Evolutionary conservation across 306 rosid genomes (phyloP).

Genomic region (Acmispon strigosus): DNA sequence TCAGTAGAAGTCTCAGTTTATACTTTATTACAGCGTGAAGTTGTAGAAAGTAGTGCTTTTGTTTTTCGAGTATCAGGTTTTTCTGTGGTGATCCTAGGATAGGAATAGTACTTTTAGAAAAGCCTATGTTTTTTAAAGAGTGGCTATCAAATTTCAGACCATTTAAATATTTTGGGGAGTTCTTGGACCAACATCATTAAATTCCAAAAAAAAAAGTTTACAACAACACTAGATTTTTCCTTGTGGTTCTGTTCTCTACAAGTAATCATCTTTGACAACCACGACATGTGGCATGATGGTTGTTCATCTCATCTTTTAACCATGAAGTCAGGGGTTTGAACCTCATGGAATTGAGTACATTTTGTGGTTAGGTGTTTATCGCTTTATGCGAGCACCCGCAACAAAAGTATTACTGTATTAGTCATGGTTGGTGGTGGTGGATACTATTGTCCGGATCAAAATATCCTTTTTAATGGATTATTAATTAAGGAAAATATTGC

Average conservation of each 20-base stretch:
- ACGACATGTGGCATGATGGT: no score
- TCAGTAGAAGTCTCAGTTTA: not conserved
- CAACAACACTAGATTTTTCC: not conserved
- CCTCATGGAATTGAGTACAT: no score
- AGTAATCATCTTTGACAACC: no score
- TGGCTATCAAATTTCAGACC: slow-evolving; percentile 18
- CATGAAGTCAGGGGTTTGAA: no score
- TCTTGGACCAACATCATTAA: not conserved
- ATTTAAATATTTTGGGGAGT: not conserved
- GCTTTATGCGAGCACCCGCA: no score
- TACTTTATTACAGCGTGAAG: slow-evolving; percentile 19
- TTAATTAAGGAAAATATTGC: no score
- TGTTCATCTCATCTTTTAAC: no score
- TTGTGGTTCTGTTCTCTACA: not conserved
- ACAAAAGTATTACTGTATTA: no score
- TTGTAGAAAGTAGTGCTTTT: slow-evolving; percentile 10
- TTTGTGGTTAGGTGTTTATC: no score
- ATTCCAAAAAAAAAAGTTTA: not conserved
- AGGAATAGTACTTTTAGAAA: not conserved
- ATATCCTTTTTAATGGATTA: no score
- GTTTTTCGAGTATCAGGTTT: slow-evolving; percentile 1
- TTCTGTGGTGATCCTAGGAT: slow-evolving; percentile 1
- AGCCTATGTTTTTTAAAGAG: slow-evolving; percentile 25
- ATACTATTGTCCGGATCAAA: no score
- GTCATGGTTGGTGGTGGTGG: no score